Conservation (phyloP, 2,329 filamentous ascomycete species). For the Neoascochyta sp. region DNA sequence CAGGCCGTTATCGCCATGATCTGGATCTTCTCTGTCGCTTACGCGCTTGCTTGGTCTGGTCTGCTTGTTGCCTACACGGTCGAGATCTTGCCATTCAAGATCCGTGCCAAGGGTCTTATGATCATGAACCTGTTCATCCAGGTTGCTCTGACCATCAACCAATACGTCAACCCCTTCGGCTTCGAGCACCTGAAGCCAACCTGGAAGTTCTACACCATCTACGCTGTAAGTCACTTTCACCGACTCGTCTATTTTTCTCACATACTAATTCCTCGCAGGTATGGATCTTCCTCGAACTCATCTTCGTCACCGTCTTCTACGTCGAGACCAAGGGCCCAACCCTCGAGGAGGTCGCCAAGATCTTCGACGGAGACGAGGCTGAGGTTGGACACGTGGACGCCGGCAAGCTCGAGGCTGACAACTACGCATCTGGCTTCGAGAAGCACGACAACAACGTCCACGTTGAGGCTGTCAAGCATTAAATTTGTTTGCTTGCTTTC, state of each 20-base stretch:
- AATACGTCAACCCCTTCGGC: conserved; percentile 61
- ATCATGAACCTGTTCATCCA: conserved; percentile 63
- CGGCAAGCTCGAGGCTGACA: conserved; percentile 16
- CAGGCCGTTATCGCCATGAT: conserved; percentile 50
- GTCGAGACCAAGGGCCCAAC: conserved; percentile 69
- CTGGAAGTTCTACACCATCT: conserved; percentile 65
- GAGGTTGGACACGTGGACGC: conserved; percentile 34
- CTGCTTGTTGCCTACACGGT: conserved; percentile 53
- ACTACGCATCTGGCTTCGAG: conserved; percentile 20
- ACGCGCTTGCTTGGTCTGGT: conserved; percentile 56
- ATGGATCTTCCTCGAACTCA: conserved; percentile 58
- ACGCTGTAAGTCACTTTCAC: conserved; percentile 47
- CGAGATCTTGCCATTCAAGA: conserved; percentile 50
- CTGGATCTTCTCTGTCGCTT: conserved; percentile 51
- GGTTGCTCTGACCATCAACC: conserved; percentile 58
- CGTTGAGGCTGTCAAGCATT: conserved; percentile 11
- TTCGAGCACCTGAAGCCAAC: conserved; percentile 55
- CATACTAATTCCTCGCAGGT: conserved; percentile 29
- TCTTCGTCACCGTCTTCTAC: conserved; percentile 64
- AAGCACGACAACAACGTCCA: conserved; percentile 21
- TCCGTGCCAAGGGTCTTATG: conserved; percentile 48
- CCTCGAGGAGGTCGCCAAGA: conserved; percentile 65
- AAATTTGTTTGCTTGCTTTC: not conserved
- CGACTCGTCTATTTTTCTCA: not conserved
- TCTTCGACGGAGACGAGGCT: conserved; percentile 64